Conservation (phyloP, 2,329 filamentous ascomycete species). For the Trichoderma lentiforme region DNA sequence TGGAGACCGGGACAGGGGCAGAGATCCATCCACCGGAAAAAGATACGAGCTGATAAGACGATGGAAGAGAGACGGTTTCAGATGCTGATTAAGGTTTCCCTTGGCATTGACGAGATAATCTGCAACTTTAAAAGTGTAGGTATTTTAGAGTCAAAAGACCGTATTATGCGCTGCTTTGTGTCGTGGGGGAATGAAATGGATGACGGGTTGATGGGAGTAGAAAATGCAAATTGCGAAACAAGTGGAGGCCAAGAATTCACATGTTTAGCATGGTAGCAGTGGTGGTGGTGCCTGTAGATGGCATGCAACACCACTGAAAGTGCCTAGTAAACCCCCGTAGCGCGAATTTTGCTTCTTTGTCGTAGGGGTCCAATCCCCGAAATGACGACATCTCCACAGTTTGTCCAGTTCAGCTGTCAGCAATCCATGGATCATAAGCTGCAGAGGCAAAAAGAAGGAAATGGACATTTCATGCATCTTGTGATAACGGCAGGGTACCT, state of each 20-base stretch:
- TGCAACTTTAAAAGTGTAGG: not conserved
- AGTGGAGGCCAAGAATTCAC: not conserved
- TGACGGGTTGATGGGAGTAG: not conserved
- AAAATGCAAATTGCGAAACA: not conserved
- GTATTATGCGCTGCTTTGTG: not conserved
- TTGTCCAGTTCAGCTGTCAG: not conserved
- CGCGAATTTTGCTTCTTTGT: not conserved
- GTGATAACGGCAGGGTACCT: not conserved
- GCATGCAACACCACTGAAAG: not conserved
- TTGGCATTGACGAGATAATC: not conserved
- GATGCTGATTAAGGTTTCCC: not conserved
- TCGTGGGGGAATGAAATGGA: not conserved
- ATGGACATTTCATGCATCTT: not conserved
- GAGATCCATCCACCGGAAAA: not conserved
- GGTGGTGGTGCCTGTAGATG: not conserved
- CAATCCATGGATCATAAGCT: not conserved
- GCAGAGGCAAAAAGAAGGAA: not conserved
- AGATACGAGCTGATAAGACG: not conserved
- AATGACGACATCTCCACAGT: not conserved
- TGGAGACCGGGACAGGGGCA: not conserved
- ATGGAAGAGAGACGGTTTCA: not conserved
- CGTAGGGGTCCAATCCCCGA: not conserved
- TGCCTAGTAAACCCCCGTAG: not conserved
- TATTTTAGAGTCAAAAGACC: not conserved
- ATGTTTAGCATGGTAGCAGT: not conserved